Evolutionary conservation across 495 filamentous ascomycete species (phyloP), one percentile per base, ranked within the genome.

Genomic region (Neurospora pannonica): DNA sequence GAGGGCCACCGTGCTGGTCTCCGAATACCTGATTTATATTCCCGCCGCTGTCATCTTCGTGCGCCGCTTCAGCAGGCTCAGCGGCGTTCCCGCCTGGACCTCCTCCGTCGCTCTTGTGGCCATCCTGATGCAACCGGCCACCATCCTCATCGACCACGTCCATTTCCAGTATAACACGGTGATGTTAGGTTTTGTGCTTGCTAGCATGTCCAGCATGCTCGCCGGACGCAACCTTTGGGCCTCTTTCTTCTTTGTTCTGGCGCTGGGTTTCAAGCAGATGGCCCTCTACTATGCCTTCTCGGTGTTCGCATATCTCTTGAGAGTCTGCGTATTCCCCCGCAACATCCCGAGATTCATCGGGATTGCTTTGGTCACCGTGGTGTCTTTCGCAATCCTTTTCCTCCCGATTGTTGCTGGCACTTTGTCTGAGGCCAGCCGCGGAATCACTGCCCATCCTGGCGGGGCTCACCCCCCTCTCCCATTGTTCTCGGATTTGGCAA

Each of bases 111-210:
- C 96, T 2, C 89, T 98, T 10, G 91, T 91, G 28, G 96, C 95
- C 0, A 91, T 98, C 71, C 86, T 99, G 37, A 91, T 99, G 88
- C 97, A 99, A 78, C 96, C 96, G 7, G 91, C 89, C 2, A 94
- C 92, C 7, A 96, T 98, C 72, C 88, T 99, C 15, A 92, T 98
- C 77, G 96, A 99, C 77, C 95, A 98, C 79, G 93, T 93, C n/a
- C 96, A 99, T 83, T 99, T 99, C 81, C 96, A 99, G 83, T 99
- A 97, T 80, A 99, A 99, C 81, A 96, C 94, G 0, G 94, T 98
- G 71, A 99, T 99, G 96, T 89, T 98, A 6, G 96, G 97, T 0
- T 88, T 98, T 28, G 86, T 94, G 9, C 83, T 95, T 39, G 94
- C 94, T 0, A 93, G 91, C 77, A 89, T 97, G 85, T 94, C 94